Evolutionary conservation across 2,329 filamentous ascomycete species (phyloP).

Genomic region (Aspergillus sp.): DNA sequence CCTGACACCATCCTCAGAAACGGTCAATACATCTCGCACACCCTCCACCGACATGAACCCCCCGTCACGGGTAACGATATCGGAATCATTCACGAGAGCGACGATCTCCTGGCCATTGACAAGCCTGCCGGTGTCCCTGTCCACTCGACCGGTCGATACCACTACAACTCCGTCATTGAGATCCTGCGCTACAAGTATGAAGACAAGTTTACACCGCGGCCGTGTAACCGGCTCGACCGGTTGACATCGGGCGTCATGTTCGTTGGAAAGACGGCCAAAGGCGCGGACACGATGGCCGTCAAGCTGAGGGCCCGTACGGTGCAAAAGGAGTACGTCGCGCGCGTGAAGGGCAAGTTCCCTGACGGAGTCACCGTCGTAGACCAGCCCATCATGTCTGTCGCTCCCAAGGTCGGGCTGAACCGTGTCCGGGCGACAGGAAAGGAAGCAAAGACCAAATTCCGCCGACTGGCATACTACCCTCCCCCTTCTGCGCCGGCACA

Average conservation of each 20-base stretch:
- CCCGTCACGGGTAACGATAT: conserved; percentile 83
- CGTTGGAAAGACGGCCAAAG: conserved; percentile 81
- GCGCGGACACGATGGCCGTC: conserved; percentile 74
- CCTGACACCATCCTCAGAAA: conserved; percentile 78
- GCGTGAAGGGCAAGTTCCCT: conserved; percentile 89
- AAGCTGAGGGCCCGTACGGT: conserved; percentile 82
- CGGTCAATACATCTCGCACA: conserved; percentile 90
- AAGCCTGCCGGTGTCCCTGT: conserved; percentile 95
- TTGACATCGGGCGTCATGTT: conserved; percentile 98
- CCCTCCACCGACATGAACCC: conserved; percentile 92
- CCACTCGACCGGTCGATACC: conserved; percentile 92
- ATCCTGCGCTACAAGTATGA: conserved; percentile 81
- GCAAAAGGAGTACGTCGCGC: conserved; percentile 91
- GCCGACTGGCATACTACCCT: conserved; percentile 88
- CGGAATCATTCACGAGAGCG: conserved; percentile 84
- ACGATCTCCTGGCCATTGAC: conserved; percentile 93
- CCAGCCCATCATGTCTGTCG: conserved; percentile 91
- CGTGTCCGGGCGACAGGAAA: conserved; percentile 93
- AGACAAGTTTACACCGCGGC: conserved; percentile 62
- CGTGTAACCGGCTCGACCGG: conserved; percentile 92
- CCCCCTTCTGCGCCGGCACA: conserved; percentile 21
- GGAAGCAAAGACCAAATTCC: conserved; percentile 86
- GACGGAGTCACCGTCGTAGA: conserved; percentile 90
- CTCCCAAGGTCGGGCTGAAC: conserved; percentile 92
- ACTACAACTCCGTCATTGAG: conserved; percentile 92